Conservation (phyloP, 495 filamentous ascomycete genomes). For the Terfezia claveryi region DNA sequence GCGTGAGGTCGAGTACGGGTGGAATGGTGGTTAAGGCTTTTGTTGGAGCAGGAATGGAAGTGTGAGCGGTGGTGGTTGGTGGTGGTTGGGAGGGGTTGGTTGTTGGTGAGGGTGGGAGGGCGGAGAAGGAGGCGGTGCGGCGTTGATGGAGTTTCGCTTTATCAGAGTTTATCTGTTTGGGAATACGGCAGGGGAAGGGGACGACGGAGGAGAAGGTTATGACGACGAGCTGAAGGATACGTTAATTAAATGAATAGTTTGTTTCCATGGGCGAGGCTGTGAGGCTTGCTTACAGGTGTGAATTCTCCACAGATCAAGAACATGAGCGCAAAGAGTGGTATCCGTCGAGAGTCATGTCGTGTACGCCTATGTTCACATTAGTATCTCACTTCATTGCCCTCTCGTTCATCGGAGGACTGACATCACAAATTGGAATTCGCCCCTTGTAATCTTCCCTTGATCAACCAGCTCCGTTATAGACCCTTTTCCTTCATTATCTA, state of each 20-base stretch:
- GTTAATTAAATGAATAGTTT: too few relatives aligned
- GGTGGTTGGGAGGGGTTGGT: not conserved
- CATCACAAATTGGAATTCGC: constrained; percentile 36
- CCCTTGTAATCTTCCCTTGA: constrained; percentile 25
- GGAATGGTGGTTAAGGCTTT: not conserved
- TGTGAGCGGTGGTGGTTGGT: not conserved
- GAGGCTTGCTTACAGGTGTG: constrained; percentile 30
- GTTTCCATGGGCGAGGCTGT: constrained; percentile 34
- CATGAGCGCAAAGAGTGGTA: constrained; percentile 53
- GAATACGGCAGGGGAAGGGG: constrained; percentile 46
- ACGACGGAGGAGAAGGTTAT: not conserved
- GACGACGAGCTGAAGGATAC: not conserved
- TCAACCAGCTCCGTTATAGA: constrained; percentile 19
- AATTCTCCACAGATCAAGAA: constrained; percentile 64
- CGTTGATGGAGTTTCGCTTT: constrained; percentile 27
- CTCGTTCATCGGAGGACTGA: too few relatives aligned
- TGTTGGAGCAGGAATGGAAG: not conserved
- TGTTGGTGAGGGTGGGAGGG: not conserved
- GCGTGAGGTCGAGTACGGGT: not conserved
- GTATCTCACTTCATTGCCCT: too few relatives aligned
- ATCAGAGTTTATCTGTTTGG: constrained; percentile 41
- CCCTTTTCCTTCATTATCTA: constrained; percentile 12
- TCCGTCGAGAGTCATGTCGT: constrained; percentile 42
- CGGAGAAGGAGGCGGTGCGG: constrained; percentile 8
- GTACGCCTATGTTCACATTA: constrained; percentile 22